Percentiles rank a stretch among this genome's conserved stretches.
phyloP scores from a whole-genome alignment of 1,284 basidiomycete genomes.

The Microbotryum saponariae region DNA sequence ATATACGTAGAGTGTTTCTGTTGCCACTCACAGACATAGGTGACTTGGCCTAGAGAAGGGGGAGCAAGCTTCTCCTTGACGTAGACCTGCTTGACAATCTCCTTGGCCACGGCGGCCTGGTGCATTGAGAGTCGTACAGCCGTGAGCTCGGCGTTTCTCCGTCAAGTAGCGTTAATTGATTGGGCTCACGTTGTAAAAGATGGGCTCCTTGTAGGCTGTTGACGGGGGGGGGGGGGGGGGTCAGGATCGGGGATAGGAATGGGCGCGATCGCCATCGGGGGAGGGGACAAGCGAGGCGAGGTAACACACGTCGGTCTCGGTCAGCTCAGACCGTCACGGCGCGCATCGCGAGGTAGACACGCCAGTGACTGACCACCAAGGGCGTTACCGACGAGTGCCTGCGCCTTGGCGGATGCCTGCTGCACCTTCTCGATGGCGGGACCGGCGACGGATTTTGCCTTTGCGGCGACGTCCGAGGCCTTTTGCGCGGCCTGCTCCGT shows the following conservation, averaged over 20 bases:
- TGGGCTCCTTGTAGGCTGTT: constrained; percentile 70
- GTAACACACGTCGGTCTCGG: background rate
- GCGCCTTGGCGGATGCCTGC: constrained; percentile 53
- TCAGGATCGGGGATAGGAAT: background rate
- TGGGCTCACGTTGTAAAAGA: constrained; percentile 62
- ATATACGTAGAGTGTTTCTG: background rate
- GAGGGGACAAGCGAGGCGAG: background rate
- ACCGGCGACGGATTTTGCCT: constrained; percentile 53
- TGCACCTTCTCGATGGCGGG: constrained; percentile 51
- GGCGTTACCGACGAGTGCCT: constrained; percentile 53
- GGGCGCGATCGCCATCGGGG: too few relatives aligned
- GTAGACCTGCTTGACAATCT: constrained; percentile 85
- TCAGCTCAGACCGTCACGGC: background rate
- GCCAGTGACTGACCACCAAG: constrained; percentile 56
- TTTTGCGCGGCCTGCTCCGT: constrained; percentile 54
- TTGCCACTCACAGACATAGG: constrained; percentile 46
- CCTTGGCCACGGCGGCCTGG: constrained; percentile 59
- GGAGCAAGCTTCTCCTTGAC: constrained; percentile 77
- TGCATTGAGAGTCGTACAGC: constrained; percentile 32
- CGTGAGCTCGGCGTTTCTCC: constrained; percentile 27
- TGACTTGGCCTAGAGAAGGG: constrained; percentile 60
- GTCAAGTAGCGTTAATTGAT: background rate
- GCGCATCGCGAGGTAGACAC: background rate
- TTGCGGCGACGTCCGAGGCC: constrained; percentile 56
- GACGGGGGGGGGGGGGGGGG: too few relatives aligned